Percentiles rank a stretch among this genome's conserved stretches.
phyloP scores from a whole-genome alignment of 169 alveolate genomes.

The Perkinsus olseni region DNA sequence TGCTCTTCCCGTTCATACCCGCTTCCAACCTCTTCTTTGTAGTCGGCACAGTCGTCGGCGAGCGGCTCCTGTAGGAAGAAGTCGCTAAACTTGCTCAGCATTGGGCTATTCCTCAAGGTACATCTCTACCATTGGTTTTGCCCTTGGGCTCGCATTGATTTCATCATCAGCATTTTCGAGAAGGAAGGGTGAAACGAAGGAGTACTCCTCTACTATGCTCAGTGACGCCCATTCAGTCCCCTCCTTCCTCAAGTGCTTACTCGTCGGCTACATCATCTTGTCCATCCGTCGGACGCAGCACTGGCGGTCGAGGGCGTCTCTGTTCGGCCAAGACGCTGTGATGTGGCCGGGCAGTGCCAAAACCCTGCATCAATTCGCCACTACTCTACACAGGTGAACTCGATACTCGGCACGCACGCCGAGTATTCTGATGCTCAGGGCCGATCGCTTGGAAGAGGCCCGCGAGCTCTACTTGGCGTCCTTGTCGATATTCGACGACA shows the following conservation, averaged over 20 bases:
- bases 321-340: not conserved
- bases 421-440: not conserved
- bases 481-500: not conserved
- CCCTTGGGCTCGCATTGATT: not conserved
- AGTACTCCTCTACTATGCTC: not conserved
- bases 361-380: not conserved
- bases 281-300: not conserved
- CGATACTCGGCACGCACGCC: not conserved
- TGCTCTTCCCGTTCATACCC: not conserved
- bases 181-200: not conserved
- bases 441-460: not conserved
- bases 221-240: not conserved
- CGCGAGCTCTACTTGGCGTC: not conserved
- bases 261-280: not conserved
- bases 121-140: not conserved
- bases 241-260: not conserved
- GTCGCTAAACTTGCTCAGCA: not conserved
- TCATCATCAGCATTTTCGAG: not conserved
- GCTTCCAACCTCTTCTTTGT: constrained; percentile 2
- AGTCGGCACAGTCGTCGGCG: not conserved
- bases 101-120: not conserved
- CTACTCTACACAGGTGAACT: not conserved
- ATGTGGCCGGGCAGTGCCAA: not conserved
- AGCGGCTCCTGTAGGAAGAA: not conserved
- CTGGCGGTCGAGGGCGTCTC: not conserved